A percentile compares a stretch with the other conserved stretches of the same genome.
Evolutionary conservation across 257 asterid genomes (phyloP).

Genomic region (Nicotiana tabacum): DNA sequence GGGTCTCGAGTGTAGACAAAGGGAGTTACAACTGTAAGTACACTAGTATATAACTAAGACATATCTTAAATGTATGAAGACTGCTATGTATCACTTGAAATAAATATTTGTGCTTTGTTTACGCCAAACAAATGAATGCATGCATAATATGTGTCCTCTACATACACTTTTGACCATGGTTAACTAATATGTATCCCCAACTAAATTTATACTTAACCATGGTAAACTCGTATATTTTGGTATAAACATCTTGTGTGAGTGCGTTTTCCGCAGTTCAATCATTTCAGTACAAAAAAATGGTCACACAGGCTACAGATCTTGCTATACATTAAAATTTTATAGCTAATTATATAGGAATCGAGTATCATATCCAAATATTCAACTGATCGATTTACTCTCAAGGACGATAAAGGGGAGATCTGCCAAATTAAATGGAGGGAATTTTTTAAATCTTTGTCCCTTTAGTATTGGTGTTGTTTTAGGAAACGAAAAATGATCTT

Average conservation of each 20-base stretch:
- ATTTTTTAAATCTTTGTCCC: not conserved
- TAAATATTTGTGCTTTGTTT: no score
- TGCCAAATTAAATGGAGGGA: not conserved
- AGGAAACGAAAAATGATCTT: not conserved
- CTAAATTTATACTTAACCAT: no score
- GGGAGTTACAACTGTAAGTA: conserved; percentile 61
- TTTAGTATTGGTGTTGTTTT: not conserved
- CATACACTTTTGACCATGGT: no score
- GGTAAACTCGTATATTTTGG: no score
- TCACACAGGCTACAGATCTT: not conserved
- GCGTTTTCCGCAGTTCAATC: not conserved
- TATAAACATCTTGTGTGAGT: no score
- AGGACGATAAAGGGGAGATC: not conserved
- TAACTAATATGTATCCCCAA: not conserved
- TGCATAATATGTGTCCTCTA: no score
- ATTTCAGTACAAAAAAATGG: not conserved
- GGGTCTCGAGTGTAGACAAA: conserved; percentile 46
- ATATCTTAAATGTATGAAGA: not conserved
- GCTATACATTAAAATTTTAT: not conserved
- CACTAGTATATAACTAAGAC: not conserved
- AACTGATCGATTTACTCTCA: not conserved
- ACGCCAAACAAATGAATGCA: no score
- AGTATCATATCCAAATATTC: not conserved
- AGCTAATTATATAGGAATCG: not conserved
- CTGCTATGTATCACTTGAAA: no score